Evolutionary conservation across 2,329 filamentous ascomycete genomes (phyloP).

Genomic region (Aspergillus chevalieri): DNA sequence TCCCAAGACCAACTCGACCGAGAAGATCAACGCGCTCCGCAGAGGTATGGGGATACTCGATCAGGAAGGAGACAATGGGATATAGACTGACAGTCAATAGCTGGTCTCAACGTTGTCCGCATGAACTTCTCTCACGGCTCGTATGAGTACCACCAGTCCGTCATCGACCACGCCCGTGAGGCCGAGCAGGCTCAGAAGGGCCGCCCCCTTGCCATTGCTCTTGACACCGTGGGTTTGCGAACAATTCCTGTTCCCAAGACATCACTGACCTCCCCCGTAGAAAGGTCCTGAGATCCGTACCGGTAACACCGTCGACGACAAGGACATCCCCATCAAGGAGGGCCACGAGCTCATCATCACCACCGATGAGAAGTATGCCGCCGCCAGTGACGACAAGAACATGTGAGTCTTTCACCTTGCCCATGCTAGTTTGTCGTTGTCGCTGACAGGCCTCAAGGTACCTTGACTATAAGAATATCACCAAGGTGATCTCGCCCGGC

Average conservation of each 20-base stretch:
- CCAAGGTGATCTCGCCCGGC: slow-evolving; percentile 87
- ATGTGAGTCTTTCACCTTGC: slow-evolving; percentile 58
- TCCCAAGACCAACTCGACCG: slow-evolving; percentile 96
- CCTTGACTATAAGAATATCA: slow-evolving; percentile 99
- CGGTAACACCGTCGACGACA: slow-evolving; percentile 64
- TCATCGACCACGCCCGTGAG: slow-evolving; percentile 90
- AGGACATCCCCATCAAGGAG: slow-evolving; percentile 72
- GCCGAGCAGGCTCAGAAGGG: slow-evolving; percentile 73
- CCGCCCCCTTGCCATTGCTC: slow-evolving; percentile 89
- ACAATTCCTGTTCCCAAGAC: neutral
- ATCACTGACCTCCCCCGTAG: slow-evolving; percentile 26
- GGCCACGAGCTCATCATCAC: slow-evolving; percentile 90
- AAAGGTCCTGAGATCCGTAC: slow-evolving; percentile 86
- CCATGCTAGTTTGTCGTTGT: neutral
- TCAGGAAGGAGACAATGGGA: neutral
- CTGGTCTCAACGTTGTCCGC: slow-evolving; percentile 94
- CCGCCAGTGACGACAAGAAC: slow-evolving; percentile 78
- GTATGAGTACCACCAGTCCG: slow-evolving; percentile 95
- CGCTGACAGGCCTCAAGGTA: slow-evolving; percentile 53
- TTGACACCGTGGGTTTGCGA: slow-evolving; percentile 62
- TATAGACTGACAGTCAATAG: slow-evolving; percentile 32
- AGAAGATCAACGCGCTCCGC: slow-evolving; percentile 93
- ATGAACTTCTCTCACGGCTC: slow-evolving; percentile 99
- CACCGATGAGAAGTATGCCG: slow-evolving; percentile 88
- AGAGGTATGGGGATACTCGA: slow-evolving; percentile 40